Evolutionary conservation across 345 rosid genomes (phyloP), one percentile per base, ranked within the genome.

Genomic region (Hibiscus mutabilis): DNA sequence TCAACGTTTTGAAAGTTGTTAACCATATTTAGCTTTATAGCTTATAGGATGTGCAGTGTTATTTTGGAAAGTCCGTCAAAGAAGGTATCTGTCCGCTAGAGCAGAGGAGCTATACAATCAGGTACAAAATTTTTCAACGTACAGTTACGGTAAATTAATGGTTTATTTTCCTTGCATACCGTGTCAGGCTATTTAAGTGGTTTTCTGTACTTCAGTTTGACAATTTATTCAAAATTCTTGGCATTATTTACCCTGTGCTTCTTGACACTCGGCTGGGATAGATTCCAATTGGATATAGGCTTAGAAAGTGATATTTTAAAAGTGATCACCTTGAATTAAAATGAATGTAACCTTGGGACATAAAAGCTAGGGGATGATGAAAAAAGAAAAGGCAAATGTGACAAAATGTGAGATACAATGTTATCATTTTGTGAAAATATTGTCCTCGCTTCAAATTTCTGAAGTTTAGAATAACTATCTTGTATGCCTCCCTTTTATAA

Each of bases 81-180:
- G 77, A 76, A 73, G 73, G 16, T n/a, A 70, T 60, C 52, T 89
- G 68, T 81, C 88, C 35, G 71, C 73, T 64, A 86, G 98, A 84
- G 85, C 75, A 8, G 91, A 88, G 74, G 89, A 86, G 67, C 82
- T 93, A 58, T 93, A 91, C 65, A 67, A 71, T 67, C 94, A 89
- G 96, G 97, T 93, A 79, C 10, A 61, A 35, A 31, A 44, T 0
- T 58, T 25, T 59, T 18, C 27, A 11, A 15, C 22, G 12, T 33
- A 37, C 33, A 19, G 13, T 52, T 31, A 35, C 0, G 10, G 70
- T 47, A 16, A 47, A 49, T 9, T 67, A 47, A 25, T 16, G 58
- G 24, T 49, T 49, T 47, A 16, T 67, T 25, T 67, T 52, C 70
- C 60, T 33, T 53, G 12, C 18, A 8, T 68, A 12, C 61, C n/a